Conservation (phyloP, 1,284 basidiomycete species). For the Rhodotorula sp. region DNA sequence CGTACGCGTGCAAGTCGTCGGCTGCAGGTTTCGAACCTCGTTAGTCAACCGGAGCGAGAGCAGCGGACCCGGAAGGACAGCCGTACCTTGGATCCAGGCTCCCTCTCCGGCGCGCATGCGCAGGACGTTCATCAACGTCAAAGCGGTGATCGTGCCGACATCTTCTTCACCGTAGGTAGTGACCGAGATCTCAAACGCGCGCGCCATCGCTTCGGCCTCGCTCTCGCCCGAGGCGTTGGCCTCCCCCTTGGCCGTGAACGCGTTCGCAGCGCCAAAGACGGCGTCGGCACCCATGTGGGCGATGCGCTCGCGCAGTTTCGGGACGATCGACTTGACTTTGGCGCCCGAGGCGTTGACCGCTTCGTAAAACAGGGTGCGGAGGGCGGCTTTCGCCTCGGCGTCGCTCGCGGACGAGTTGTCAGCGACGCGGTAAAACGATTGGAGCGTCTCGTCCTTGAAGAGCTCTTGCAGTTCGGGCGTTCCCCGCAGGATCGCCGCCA, state of each 20-base stretch:
- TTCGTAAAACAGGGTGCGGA: conserved; percentile 34
- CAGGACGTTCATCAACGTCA: conserved; percentile 40
- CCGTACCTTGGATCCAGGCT: conserved; percentile 37
- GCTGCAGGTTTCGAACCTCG: not conserved
- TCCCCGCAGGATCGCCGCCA: conserved; percentile 22
- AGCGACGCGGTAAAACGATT: conserved; percentile 5
- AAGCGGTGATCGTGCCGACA: conserved; percentile 29
- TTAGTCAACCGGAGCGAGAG: no score
- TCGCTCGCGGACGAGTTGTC: conserved; percentile 5
- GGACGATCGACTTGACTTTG: conserved; percentile 26
- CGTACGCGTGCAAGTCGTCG: conserved; percentile 23
- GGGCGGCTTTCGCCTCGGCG: conserved; percentile 12
- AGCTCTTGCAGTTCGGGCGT: conserved; percentile 30
- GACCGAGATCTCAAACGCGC: conserved; percentile 31
- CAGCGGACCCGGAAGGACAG: not conserved
- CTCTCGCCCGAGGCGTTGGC: conserved; percentile 24
- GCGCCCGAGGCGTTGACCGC: conserved; percentile 23
- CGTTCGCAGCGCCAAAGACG: conserved; percentile 34
- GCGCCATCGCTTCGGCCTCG: conserved; percentile 30
- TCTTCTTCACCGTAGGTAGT: conserved; percentile 35
- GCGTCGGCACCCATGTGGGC: conserved; percentile 20
- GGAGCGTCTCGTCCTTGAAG: conserved; percentile 19
- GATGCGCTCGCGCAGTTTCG: conserved; percentile 18
- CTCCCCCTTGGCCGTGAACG: conserved; percentile 8
- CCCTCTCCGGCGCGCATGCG: conserved; percentile 39